Conservation (phyloP, 2,329 filamentous ascomycete species). For the Plenodomus tracheiphilus region DNA sequence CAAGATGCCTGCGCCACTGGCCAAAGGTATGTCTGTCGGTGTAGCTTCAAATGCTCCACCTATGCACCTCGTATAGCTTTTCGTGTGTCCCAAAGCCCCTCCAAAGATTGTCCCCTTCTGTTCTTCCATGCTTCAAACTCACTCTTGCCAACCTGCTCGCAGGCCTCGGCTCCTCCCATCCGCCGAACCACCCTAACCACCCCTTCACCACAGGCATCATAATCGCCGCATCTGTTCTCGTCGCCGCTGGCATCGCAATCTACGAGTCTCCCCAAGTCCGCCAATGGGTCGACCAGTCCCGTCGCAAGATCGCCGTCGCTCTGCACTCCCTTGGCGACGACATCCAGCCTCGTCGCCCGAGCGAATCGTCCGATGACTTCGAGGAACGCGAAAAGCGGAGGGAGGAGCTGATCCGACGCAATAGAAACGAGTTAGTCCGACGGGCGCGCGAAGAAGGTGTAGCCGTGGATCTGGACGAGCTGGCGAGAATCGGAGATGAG, state of each 20-base stretch:
- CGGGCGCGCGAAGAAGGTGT: constrained; percentile 45
- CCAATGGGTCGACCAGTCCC: constrained; percentile 64
- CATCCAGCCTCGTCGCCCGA: constrained; percentile 51
- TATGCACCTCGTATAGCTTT: constrained; percentile 14
- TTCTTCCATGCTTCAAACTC: constrained; percentile 3
- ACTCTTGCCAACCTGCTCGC: constrained; percentile 38
- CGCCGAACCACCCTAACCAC: constrained; percentile 30
- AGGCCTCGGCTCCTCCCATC: constrained; percentile 29
- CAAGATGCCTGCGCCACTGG: constrained; percentile 46
- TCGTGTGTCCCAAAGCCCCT: constrained; percentile 26
- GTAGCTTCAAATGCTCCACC: constrained; percentile 14
- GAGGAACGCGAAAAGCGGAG: constrained; percentile 34
- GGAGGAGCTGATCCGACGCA: constrained; percentile 39
- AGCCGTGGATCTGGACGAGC: constrained; percentile 47
- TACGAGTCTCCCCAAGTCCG: constrained; percentile 67
- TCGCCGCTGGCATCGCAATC: constrained; percentile 65
- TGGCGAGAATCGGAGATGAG: constrained; percentile 39
- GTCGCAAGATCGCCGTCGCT: constrained; percentile 63
- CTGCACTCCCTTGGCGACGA: constrained; percentile 64
- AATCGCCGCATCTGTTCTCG: constrained; percentile 62
- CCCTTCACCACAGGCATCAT: constrained; percentile 58
- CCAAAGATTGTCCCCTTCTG: constrained; percentile 4
- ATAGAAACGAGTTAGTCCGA: constrained; percentile 42
- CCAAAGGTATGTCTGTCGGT: constrained; percentile 40
- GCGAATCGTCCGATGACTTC: constrained; percentile 38